phyloP scores from a whole-genome alignment of 805 yeast species.

The Kockiozyma suomiensis region DNA sequence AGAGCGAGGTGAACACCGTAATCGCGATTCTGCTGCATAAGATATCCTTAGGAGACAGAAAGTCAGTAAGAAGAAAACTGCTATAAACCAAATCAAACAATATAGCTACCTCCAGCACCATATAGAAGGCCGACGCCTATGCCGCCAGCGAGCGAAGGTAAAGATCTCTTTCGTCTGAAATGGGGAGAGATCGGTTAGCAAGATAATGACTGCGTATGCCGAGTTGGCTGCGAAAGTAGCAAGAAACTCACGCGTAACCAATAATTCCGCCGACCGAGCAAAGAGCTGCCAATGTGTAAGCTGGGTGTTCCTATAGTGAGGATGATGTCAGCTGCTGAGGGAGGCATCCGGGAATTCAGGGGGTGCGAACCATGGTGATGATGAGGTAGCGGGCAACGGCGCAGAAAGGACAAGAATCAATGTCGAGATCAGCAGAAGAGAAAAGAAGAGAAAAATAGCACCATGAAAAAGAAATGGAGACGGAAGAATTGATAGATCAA shows the following conservation, averaged over 20 bases:
- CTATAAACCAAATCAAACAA: slow-evolving; percentile 41
- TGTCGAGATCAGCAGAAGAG: too few species aligned
- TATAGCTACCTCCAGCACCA: slow-evolving; percentile 40
- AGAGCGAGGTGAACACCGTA: slow-evolving; percentile 81
- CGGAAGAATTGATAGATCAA: too few species aligned
- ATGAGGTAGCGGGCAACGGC: too few species aligned
- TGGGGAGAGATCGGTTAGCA: not conserved
- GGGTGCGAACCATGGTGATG: too few species aligned
- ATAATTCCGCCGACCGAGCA: slow-evolving; percentile 69
- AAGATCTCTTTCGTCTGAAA: slow-evolving; percentile 67
- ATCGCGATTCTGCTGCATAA: slow-evolving; percentile 70
- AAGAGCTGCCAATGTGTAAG: slow-evolving; percentile 69
- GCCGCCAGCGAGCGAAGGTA: slow-evolving; percentile 86
- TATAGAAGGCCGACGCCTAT: slow-evolving; percentile 44
- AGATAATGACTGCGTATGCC: too few species aligned
- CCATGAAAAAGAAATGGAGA: too few species aligned
- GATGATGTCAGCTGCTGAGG: too few species aligned
- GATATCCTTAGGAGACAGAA: slow-evolving; percentile 54
- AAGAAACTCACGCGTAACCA: slow-evolving; percentile 56
- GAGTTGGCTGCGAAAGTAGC: too few species aligned
- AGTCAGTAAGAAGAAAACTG: not conserved
- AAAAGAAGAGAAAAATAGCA: too few species aligned
- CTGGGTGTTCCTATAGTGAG: slow-evolving; percentile 66
- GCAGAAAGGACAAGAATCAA: too few species aligned
- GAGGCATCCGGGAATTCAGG: not conserved